A percentile compares a stretch with the other conserved stretches of the same genome.
These are phyloP conservation scores for Candida dajiaensis DNA, from an alignment of 805 yeast genomes.

Conservation along the genomic window DNA sequence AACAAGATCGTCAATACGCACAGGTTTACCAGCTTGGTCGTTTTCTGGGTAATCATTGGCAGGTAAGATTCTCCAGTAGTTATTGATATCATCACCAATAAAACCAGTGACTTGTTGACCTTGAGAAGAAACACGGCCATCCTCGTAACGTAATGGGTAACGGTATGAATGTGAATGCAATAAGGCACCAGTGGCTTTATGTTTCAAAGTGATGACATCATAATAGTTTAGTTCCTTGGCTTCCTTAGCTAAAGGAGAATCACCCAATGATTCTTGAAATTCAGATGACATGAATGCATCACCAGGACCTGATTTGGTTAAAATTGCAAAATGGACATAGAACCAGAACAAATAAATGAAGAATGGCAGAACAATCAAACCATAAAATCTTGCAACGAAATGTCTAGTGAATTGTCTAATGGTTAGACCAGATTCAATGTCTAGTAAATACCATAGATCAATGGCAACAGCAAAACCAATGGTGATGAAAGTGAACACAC, in stretches of 20 bases:
- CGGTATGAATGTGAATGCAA: constrained; percentile 73
- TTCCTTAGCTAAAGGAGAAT: constrained; percentile 66
- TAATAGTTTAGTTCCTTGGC: constrained; percentile 69
- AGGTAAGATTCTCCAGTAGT: constrained; percentile 85
- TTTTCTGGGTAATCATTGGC: constrained; percentile 37
- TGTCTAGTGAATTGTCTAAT: constrained; percentile 56
- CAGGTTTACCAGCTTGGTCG: constrained; percentile 38
- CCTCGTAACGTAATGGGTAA: constrained; percentile 92
- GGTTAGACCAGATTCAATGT: constrained; percentile 59
- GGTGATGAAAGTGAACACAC: constrained; percentile 83
- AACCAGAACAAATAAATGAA: constrained; percentile 83
- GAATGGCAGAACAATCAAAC: constrained; percentile 76
- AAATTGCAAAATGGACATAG: constrained; percentile 79
- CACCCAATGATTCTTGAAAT: constrained; percentile 88
- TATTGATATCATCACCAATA: constrained; percentile 50
- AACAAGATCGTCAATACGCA: constrained; percentile 64
- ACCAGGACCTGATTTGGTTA: constrained; percentile 90
- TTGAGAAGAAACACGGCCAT: constrained; percentile 90
- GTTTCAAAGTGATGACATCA: constrained; percentile 73
- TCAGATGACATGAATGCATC: constrained; percentile 92
- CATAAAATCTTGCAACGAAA: constrained; percentile 63
- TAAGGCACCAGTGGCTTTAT: constrained; percentile 70
- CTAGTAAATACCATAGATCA: constrained; percentile 87
- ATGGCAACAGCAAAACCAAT: constrained; percentile 81
- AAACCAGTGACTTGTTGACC: constrained; percentile 90